Conservation (phyloP, 805 yeast genomes). For the Dipodascopsis tothii region DNA sequence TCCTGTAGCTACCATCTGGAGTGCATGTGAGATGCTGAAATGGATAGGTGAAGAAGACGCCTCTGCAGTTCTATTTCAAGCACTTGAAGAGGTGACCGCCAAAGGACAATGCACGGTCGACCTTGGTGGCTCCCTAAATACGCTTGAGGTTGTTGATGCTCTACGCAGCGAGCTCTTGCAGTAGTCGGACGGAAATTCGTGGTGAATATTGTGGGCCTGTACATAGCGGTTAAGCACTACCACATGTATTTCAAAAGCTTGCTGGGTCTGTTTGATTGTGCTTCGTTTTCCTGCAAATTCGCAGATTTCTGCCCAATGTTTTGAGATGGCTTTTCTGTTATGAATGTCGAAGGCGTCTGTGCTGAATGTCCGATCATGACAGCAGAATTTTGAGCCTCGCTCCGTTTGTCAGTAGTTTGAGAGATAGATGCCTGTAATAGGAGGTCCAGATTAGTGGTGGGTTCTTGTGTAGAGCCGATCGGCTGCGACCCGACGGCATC, state of each 20-base stretch:
- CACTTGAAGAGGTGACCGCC: conserved; percentile 4
- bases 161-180: neutral
- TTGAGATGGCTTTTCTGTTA: neutral
- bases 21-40: conserved; percentile 21
- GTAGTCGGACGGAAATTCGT: neutral
- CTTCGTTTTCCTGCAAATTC: neutral
- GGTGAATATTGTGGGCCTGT: neutral
- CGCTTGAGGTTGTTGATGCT: conserved; percentile 14
- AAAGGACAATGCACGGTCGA: conserved; percentile 8
- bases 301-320: neutral
- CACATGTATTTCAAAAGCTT: neutral
- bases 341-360: neutral
- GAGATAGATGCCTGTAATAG: neutral
- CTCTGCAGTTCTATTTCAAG: conserved; percentile 3
- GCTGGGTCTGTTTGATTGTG: neutral
- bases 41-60: conserved; percentile 21
- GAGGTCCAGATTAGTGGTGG: neutral
- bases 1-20: conserved; percentile 24
- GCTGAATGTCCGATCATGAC: neutral
- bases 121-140: conserved; percentile 14
- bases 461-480: neutral
- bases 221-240: neutral
- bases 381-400: no score
- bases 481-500: neutral
- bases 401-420: no score